These are phyloP conservation scores for Thelonectria discophora DNA, from an alignment of 2,329 filamentous ascomycete species.

Conservation along the genomic window DNA sequence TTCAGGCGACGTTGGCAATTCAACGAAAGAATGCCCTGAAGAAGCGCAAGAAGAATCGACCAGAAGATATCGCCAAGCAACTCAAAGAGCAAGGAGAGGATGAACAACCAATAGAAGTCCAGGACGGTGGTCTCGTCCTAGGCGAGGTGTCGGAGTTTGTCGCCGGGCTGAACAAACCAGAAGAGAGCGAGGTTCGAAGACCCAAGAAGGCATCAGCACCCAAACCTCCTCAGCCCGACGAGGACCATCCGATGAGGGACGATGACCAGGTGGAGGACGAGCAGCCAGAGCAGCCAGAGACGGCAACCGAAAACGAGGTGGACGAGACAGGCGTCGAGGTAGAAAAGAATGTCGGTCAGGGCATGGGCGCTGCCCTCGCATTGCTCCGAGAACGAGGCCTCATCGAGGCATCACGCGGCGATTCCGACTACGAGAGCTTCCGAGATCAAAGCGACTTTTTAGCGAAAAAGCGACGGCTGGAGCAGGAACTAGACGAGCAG, in stretches of 20 bases:
- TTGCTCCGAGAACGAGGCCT: conserved; percentile 88
- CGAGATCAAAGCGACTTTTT: conserved; percentile 82
- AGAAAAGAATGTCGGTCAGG: conserved; percentile 80
- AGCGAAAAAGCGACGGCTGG: conserved; percentile 73
- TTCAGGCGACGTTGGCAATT: conserved; percentile 85
- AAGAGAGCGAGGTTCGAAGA: conserved; percentile 64
- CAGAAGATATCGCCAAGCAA: conserved; percentile 86
- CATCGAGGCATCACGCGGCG: conserved; percentile 70
- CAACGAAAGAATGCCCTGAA: conserved; percentile 87
- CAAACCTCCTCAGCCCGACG: conserved; percentile 48
- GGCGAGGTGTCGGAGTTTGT: conserved; percentile 97
- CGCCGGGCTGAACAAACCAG: conserved; percentile 79
- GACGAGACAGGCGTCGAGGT: conserved; percentile 79
- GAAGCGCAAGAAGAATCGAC: conserved; percentile 86
- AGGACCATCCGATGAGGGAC: conserved; percentile 58
- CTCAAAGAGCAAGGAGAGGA: conserved; percentile 72
- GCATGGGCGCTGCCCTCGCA: conserved; percentile 82
- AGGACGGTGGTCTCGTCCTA: conserved; percentile 77
- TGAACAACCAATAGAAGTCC: conserved; percentile 51
- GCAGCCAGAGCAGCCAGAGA: conserved; percentile 45
- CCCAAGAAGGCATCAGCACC: conserved; percentile 52
- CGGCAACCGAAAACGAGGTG: conserved; percentile 47
- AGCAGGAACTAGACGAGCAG: conserved; percentile 80
- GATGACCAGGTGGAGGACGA: conserved; percentile 49
- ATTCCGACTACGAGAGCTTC: conserved; percentile 71